Percentiles rank a stretch among this genome's conserved stretches.
Evolutionary conservation across 163 green algal genomes (phyloP).

Genomic region (Scenedesmus sp.): DNA sequence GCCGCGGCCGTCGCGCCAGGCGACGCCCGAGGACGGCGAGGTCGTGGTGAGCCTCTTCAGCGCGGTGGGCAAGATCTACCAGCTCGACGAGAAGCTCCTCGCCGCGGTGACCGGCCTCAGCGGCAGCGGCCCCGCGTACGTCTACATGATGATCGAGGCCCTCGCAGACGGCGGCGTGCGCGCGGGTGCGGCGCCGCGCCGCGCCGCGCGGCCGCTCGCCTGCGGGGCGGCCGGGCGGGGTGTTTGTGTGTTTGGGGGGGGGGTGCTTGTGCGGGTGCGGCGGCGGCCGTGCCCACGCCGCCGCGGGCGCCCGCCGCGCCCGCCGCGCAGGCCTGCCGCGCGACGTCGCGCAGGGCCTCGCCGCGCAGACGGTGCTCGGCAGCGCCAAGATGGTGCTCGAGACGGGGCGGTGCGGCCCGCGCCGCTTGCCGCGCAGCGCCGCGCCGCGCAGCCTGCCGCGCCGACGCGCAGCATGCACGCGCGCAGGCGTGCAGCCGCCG

Average conservation of each 20-base stretch:
- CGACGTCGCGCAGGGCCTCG: constrained; percentile 87
- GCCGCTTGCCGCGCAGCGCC: no score
- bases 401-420: constrained; percentile 64
- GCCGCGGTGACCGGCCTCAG: constrained; percentile 94
- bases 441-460: no score
- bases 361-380: constrained; percentile 93
- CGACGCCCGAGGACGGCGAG: constrained; percentile 75
- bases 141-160: constrained; percentile 98
- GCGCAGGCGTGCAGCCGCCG: no score
- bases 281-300: background rate
- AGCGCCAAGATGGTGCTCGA: constrained; percentile 98
- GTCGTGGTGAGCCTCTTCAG: constrained; percentile 85
- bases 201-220: background rate
- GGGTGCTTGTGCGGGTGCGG: background rate
- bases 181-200: constrained; percentile 55
- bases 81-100: constrained; percentile 92
- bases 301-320: no score
- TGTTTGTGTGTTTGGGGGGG: background rate
- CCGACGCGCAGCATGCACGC: no score
- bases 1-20: constrained; percentile 47
- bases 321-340: constrained; percentile 84
- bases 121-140: constrained; percentile 94
- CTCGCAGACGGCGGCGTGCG: constrained; percentile 94
- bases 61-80: constrained; percentile 83
- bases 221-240: no score